phyloP scores from a whole-genome alignment of 257 asterid species.

The Solanum clarkiae region DNA sequence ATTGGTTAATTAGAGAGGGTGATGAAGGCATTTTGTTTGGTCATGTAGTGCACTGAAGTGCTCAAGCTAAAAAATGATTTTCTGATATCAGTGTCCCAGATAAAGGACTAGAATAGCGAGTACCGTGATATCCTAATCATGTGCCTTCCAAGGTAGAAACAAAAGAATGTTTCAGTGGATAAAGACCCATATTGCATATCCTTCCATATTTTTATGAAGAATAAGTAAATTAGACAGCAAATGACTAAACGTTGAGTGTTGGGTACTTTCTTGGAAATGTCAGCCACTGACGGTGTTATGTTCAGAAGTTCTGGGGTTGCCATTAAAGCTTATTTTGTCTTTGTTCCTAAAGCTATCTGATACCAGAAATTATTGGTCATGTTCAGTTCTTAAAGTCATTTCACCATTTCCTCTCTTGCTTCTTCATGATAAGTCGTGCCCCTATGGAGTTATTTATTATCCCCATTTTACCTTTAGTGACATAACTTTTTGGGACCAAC shows the following conservation, averaged over 20 bases:
- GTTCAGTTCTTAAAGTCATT: not conserved
- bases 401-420: not conserved
- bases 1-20: not conserved
- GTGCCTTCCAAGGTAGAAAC: not conserved
- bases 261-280: not conserved
- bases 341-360: not conserved
- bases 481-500: not conserved
- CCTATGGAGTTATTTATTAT: not conserved
- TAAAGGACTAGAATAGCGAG: not conserved
- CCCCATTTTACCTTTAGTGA: not conserved
- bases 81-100: conserved; percentile 4
- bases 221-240: not conserved
- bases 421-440: not conserved
- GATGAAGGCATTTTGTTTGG: not conserved
- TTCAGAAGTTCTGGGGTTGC: not conserved
- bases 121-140: not conserved
- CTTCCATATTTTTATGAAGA: not conserved
- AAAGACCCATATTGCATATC: not conserved
- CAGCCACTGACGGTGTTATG: not conserved
- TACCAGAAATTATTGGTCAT: not conserved
- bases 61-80: not conserved
- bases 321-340: not conserved
- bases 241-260: not conserved
- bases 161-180: not conserved
- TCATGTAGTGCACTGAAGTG: not conserved